Conservation (phyloP, 176 grass and related monocot genomes). For the Aegilops tauschii region DNA sequence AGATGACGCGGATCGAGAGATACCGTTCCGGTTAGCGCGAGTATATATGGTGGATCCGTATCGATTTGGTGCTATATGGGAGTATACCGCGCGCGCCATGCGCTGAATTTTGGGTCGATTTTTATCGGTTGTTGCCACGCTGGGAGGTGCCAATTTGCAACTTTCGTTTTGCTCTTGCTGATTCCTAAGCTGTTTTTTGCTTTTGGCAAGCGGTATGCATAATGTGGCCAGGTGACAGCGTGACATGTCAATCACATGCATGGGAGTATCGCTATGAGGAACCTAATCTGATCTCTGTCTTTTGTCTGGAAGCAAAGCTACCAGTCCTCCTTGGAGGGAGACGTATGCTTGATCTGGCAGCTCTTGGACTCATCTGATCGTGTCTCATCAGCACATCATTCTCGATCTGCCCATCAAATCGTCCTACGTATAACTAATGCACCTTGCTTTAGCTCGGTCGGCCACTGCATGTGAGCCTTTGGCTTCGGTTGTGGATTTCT, state of each 20-base stretch:
- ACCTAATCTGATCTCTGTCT: slow-evolving; percentile 47
- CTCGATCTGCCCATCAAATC: background rate
- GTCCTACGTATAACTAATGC: background rate
- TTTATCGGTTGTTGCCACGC: background rate
- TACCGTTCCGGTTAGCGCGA: background rate
- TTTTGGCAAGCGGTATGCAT: background rate
- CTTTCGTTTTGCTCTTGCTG: no score
- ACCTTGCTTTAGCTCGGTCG: background rate
- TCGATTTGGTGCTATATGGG: background rate
- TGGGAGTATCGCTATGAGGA: slow-evolving; percentile 37
- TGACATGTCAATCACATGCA: slow-evolving; percentile 50
- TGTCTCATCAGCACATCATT: background rate
- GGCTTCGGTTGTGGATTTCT: no score
- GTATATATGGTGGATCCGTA: background rate
- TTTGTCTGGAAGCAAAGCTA: slow-evolving; percentile 36
- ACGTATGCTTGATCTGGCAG: slow-evolving; percentile 19
- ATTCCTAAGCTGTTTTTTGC: background rate
- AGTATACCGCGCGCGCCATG: background rate
- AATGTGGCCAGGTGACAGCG: background rate
- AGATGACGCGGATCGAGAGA: background rate
- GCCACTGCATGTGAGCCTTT: background rate
- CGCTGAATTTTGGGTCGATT: background rate
- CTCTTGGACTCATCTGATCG: slow-evolving; percentile 16
- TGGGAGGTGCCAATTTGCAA: background rate
- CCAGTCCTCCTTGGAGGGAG: slow-evolving; percentile 33